These are phyloP conservation scores for Novymonas esmeraldas DNA, from an alignment of 208 protist genomes.

Conservation along the genomic window DNA sequence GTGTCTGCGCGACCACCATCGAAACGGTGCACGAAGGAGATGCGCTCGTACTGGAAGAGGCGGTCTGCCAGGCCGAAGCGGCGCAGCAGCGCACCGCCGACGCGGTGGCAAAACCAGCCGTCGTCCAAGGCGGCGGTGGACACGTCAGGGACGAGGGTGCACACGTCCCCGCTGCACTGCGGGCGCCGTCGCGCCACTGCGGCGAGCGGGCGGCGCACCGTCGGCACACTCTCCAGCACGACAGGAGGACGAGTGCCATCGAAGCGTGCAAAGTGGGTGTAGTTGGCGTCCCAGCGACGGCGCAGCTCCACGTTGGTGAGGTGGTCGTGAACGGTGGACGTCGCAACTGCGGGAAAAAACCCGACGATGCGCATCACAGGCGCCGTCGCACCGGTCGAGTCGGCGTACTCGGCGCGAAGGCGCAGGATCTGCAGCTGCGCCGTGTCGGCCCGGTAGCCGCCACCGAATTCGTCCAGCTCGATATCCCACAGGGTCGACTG, in stretches of 20 bases:
- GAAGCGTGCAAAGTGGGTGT: slow-evolving; percentile 51
- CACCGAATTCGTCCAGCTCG: slow-evolving; percentile 21
- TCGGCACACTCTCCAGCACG: not conserved
- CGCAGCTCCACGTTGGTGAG: slow-evolving; percentile 56
- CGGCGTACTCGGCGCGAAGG: slow-evolving; percentile 31
- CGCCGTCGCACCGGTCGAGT: slow-evolving; percentile 16
- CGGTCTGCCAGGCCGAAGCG: slow-evolving; percentile 53
- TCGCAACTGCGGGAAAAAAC: slow-evolving; percentile 47
- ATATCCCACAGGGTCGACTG: slow-evolving; percentile 13
- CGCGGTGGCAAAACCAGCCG: slow-evolving; percentile 55
- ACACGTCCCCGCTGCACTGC: slow-evolving; percentile 33
- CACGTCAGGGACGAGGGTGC: slow-evolving; percentile 45
- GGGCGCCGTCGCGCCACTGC: slow-evolving; percentile 33
- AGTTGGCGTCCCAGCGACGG: slow-evolving; percentile 59
- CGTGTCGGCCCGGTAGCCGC: slow-evolving; percentile 1
- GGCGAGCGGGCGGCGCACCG: slow-evolving; percentile 29
- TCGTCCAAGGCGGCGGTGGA: slow-evolving; percentile 28
- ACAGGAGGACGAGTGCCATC: not conserved
- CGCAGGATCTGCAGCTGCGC: slow-evolving; percentile 45
- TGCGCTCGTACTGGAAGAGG: slow-evolving; percentile 61
- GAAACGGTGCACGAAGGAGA: slow-evolving; percentile 24
- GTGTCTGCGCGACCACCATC: not conserved
- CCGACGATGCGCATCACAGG: slow-evolving; percentile 64
- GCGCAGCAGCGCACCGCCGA: slow-evolving; percentile 41
- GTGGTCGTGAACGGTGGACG: slow-evolving; percentile 34